These are phyloP conservation scores for Candida sojae DNA, from an alignment of 1,139 yeast species.

Conservation along the genomic window DNA sequence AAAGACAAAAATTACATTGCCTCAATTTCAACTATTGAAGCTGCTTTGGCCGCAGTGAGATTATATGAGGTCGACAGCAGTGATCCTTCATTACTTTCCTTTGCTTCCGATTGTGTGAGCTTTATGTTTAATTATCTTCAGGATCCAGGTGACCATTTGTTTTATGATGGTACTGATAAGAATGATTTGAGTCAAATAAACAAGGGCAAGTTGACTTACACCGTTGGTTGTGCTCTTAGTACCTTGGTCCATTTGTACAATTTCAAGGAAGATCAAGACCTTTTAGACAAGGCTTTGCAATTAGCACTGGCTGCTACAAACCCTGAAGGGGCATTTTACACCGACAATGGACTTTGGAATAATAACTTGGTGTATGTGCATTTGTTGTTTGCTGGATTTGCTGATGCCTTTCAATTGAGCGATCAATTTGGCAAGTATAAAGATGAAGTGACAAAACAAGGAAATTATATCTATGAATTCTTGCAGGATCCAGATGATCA, in stretches of 20 bases:
- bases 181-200: slow-evolving; percentile 22
- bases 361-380: slow-evolving; percentile 26
- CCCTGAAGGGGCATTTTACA: slow-evolving; percentile 25
- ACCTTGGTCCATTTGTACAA: slow-evolving; percentile 27
- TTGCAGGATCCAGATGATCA: slow-evolving; percentile 25
- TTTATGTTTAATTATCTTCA: slow-evolving; percentile 29
- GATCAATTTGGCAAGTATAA: slow-evolving; percentile 15
- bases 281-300: slow-evolving; percentile 18
- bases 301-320: slow-evolving; percentile 21
- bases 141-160: slow-evolving; percentile 29
- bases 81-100: slow-evolving; percentile 20
- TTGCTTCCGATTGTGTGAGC: slow-evolving; percentile 24
- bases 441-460: slow-evolving; percentile 24
- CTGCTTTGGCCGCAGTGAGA: slow-evolving; percentile 36
- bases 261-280: slow-evolving; percentile 15
- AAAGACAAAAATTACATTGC: slow-evolving; percentile 30
- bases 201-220: slow-evolving; percentile 37
- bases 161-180: slow-evolving; percentile 31
- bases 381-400: slow-evolving; percentile 26
- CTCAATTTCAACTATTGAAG: slow-evolving; percentile 36
- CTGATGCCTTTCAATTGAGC: slow-evolving; percentile 20
- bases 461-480: slow-evolving; percentile 21
- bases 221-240: slow-evolving; percentile 37
- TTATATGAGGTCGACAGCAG: slow-evolving; percentile 20
- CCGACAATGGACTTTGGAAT: slow-evolving; percentile 24